Base-by-base conservation (phyloP, 352 stramenopile genomes). In the Pythium diclinum region DNA sequence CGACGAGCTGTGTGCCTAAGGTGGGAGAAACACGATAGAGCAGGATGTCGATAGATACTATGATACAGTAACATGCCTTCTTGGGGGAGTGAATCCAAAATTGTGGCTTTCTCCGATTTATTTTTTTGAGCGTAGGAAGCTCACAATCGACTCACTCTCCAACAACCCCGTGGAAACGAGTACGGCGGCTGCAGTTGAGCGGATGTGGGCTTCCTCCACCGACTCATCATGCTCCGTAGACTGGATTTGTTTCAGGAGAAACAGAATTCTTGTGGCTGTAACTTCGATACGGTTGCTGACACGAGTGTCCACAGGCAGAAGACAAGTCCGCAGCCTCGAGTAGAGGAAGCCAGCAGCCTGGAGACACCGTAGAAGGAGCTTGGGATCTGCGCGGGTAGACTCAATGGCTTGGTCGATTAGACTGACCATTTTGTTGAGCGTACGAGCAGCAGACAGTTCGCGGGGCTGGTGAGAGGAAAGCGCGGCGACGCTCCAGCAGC, bases 1-100 rank as follows among this genome's bases (percentile, higher is more conserved):
- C 17, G 88, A 98, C 64, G 77, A 89, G 46, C 52, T 91, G 52
- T 89, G 80, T 42, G 74, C 71, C 23, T 79, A 51, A 30, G 16
- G 16, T n/a, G 40, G 4, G 13, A 48, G 40, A n/a, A 25, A 48
- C 6, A 23, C 40, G 25, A 2, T n/a, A 42, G 21, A 40, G 47
- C 32, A 6, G 10, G 25, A 52, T 44, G 21, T 9, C 3, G 52
- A 11, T 25, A 56, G 16, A 38, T 34, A 56, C 25, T 28, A 28
- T 28, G 25, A 28, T 28, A 28, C 25, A 3, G 25, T 1, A 28
- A 28, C 25, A 28, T 28, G 25, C 25, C 25, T 28, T 28, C 25
- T 28, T 28, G 25, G 25, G 25, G 25, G 25, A 28, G 25, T 28
- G 25, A 28, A 28, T 28, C 25, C 33, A 38, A 38, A 38, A 38